Percentiles rank a stretch among this genome's conserved stretches.
phyloP scores from a whole-genome alignment of 345 rosid species.

The Reutealis trisperma region DNA sequence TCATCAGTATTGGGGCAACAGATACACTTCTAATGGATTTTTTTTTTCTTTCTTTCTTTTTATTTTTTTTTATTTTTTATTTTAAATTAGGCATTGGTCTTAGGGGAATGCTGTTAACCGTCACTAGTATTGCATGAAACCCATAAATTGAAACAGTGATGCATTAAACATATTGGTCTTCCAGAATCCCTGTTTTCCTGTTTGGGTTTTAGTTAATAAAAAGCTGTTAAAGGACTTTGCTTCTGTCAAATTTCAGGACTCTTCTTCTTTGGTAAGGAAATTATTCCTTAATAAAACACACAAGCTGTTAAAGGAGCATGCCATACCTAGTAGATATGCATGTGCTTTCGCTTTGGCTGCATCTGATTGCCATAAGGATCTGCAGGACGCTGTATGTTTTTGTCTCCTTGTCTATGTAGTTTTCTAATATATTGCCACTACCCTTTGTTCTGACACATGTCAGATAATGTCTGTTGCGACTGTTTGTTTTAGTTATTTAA shows the following conservation, averaged over 20 bases:
- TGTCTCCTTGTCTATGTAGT: slow-evolving; percentile 13
- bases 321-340: slow-evolving; percentile 78
- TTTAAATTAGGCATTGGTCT: neutral
- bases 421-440: neutral
- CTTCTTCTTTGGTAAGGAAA: slow-evolving; percentile 52
- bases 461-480: slow-evolving; percentile 25
- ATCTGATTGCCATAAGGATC: slow-evolving; percentile 52
- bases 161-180: neutral
- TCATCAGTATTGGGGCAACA: neutral
- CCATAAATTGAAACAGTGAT: neutral
- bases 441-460: slow-evolving; percentile 8
- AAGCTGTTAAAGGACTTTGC: too few species aligned
- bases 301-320: slow-evolving; percentile 59
- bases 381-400: slow-evolving; percentile 60
- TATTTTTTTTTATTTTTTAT: too few species aligned
- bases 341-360: slow-evolving; percentile 73
- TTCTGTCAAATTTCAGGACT: slow-evolving; percentile 55
- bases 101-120: neutral
- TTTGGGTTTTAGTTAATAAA: neutral
- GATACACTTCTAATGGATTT: neutral
- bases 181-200: neutral
- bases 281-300: slow-evolving; percentile 60
- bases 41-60: too few species aligned
- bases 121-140: neutral
- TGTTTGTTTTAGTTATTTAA: slow-evolving; percentile 51